Percentiles rank a stretch among this genome's conserved stretches.
Conservation (phyloP, 2,329 filamentous ascomycete species). For the Aureobasidium subglaciale region DNA sequence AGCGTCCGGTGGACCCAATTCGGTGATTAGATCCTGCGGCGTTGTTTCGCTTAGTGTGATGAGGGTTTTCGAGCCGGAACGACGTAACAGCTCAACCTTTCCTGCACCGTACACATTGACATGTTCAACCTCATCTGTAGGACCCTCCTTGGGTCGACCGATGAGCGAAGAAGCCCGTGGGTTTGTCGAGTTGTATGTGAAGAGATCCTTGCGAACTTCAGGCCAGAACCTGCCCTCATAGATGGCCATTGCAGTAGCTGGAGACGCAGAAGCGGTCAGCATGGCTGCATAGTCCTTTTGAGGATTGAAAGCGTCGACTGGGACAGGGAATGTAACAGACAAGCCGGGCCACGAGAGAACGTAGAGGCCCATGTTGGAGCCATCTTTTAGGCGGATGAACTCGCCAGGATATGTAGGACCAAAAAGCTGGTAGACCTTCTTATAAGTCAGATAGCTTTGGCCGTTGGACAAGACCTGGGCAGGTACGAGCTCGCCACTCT, state of each 20-base stretch:
- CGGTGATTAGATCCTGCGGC: constrained; percentile 82
- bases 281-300: constrained; percentile 77
- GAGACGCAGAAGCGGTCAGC: constrained; percentile 68
- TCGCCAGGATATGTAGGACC: constrained; percentile 92
- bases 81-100: constrained; percentile 67
- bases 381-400: constrained; percentile 61
- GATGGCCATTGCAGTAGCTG: constrained; percentile 80
- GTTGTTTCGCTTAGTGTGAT: constrained; percentile 80
- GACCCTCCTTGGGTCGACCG: constrained; percentile 65
- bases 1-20: constrained; percentile 86
- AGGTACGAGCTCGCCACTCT: constrained; percentile 29
- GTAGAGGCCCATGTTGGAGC: constrained; percentile 63
- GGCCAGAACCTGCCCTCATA: constrained; percentile 90
- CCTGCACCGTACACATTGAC: constrained; percentile 73
- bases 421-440: constrained; percentile 82
- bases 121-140: constrained; percentile 83
- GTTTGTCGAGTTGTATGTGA: constrained; percentile 65
- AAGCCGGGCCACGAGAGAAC: constrained; percentile 91
- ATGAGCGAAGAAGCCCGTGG: constrained; percentile 64
- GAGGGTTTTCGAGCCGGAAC: constrained; percentile 59
- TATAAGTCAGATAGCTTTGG: constrained; percentile 54
- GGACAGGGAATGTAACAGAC: constrained; percentile 82
- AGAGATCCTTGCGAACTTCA: constrained; percentile 68
- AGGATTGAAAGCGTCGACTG: constrained; percentile 65
- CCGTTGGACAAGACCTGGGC: constrained; percentile 39